phyloP scores from a whole-genome alignment of 31 red algal genomes.

The Porphyra umbilicalis region DNA sequence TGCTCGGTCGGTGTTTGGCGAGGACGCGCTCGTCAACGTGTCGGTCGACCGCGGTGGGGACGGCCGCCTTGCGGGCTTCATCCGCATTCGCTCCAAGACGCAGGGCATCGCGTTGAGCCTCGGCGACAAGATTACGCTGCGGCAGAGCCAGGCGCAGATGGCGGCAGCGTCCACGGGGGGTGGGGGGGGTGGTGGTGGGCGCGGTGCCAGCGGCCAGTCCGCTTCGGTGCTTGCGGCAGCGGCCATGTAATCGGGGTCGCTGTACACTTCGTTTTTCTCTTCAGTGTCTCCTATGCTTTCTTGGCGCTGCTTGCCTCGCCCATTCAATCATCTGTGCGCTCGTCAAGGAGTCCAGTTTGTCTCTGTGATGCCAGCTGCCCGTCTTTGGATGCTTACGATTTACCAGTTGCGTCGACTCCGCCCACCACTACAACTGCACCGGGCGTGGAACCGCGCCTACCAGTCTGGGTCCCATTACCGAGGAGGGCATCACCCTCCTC shows the following conservation, averaged over 20 bases:
- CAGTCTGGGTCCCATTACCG: too few relatives aligned
- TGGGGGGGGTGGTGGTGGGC: not conserved
- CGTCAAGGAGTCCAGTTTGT: not conserved
- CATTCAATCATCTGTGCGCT: too few relatives aligned
- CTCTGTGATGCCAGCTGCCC: too few relatives aligned
- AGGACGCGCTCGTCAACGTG: constrained; percentile 89
- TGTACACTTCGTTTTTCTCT: not conserved
- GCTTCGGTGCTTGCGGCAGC: not conserved
- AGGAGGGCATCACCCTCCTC: too few relatives aligned
- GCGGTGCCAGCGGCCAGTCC: not conserved
- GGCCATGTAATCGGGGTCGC: not conserved
- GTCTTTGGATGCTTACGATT: too few relatives aligned
- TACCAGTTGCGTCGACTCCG: too few relatives aligned
- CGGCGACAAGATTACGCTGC: constrained; percentile 67
- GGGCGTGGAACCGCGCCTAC: too few relatives aligned
- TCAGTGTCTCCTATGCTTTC: not conserved
- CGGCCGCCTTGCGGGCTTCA: constrained; percentile 63
- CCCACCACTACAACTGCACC: too few relatives aligned
- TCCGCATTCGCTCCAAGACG: constrained; percentile 95
- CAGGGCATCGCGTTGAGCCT: constrained; percentile 93
- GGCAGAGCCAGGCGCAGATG: not conserved
- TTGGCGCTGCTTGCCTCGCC: not conserved
- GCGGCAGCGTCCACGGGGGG: not conserved
- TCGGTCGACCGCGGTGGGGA: constrained; percentile 62
- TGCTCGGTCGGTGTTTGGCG: constrained; percentile 82